Percentiles rank a stretch among this genome's conserved stretches.
Evolutionary conservation across 192 early-diverging fungal genomes (phyloP).

Genomic region (Coemansia furcata): DNA sequence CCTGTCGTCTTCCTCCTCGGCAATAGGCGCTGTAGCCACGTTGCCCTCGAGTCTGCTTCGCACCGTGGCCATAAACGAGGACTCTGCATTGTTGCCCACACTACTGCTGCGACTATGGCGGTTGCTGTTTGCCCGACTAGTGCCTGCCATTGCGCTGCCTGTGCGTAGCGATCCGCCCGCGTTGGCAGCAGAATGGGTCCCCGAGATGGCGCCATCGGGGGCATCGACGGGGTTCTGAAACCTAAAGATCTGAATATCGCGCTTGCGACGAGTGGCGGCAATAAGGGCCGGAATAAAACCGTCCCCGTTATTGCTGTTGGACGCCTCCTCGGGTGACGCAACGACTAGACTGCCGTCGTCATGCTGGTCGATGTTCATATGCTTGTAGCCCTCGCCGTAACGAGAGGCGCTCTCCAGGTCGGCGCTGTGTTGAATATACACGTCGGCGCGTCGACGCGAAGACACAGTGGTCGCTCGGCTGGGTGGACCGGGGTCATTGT

Average conservation of each 20-base stretch:
- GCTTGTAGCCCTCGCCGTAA: constrained; percentile 48
- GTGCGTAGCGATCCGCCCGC: neutral
- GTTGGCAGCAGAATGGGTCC: neutral
- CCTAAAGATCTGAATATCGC: constrained; percentile 49
- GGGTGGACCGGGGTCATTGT: constrained; percentile 12
- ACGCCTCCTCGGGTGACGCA: constrained; percentile 12
- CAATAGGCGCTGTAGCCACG: neutral
- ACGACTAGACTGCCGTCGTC: constrained; percentile 45
- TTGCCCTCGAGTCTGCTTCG: constrained; percentile 12
- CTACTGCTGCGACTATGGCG: constrained; percentile 12
- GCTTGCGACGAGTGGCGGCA: constrained; percentile 45
- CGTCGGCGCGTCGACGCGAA: constrained; percentile 13
- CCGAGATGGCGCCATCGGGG: constrained; percentile 35
- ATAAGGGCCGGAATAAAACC: constrained; percentile 48
- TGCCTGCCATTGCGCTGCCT: neutral
- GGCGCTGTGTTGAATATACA: constrained; percentile 40
- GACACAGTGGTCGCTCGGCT: constrained; percentile 17
- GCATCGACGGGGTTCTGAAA: constrained; percentile 36
- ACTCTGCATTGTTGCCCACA: constrained; percentile 1
- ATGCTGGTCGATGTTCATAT: constrained; percentile 38
- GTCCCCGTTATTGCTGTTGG: neutral
- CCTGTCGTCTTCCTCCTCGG: constrained; percentile 2
- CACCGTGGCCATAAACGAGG: constrained; percentile 17
- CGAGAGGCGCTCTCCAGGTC: constrained; percentile 39
- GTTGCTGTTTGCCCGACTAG: constrained; percentile 4